A percentile compares a stretch with the other conserved stretches of the same genome.
These are phyloP conservation scores for Backusella luteola DNA, from an alignment of 192 early-diverging fungal genomes.

Conservation along the genomic window DNA sequence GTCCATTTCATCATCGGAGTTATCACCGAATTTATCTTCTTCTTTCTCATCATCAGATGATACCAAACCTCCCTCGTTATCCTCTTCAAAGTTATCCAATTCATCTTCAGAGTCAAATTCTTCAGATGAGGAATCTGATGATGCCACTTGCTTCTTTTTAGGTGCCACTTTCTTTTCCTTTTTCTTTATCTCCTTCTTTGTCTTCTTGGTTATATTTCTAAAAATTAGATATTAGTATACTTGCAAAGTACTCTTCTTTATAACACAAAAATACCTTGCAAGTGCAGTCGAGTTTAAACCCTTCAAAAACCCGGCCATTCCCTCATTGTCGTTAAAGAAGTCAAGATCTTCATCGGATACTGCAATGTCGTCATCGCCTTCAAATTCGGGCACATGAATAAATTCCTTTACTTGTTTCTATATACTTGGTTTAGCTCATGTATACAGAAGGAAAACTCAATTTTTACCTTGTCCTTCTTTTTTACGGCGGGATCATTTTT, in stretches of 20 bases:
- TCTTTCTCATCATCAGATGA: not conserved
- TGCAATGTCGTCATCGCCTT: slow-evolving; percentile 54
- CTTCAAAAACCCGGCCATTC: slow-evolving; percentile 59
- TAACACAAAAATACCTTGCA: slow-evolving; percentile 45
- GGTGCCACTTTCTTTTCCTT: slow-evolving; percentile 37
- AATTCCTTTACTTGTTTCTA: slow-evolving; percentile 19
- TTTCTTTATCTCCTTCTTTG: slow-evolving; percentile 37
- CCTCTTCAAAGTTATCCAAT: slow-evolving; percentile 26
- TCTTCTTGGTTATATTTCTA: slow-evolving; percentile 10
- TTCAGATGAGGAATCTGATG: slow-evolving; percentile 18
- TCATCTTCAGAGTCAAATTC: slow-evolving; percentile 48
- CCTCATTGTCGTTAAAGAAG: slow-evolving; percentile 67
- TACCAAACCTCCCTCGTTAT: slow-evolving; percentile 2
- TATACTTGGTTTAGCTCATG: not conserved
- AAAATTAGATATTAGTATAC: not conserved
- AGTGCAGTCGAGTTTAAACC: slow-evolving; percentile 62
- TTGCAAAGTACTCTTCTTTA: slow-evolving; percentile 3
- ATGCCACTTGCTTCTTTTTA: not conserved
- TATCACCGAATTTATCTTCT: slow-evolving; percentile 17
- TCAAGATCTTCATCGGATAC: slow-evolving; percentile 74
- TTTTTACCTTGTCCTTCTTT: slow-evolving; percentile 1
- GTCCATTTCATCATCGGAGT: slow-evolving; percentile 61
- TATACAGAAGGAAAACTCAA: not conserved
- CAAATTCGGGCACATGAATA: slow-evolving; percentile 37
- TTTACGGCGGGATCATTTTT: not conserved